These are phyloP conservation scores for Daldinia eschscholtzii DNA, from an alignment of 2,329 filamentous ascomycete genomes.

Conservation along the genomic window DNA sequence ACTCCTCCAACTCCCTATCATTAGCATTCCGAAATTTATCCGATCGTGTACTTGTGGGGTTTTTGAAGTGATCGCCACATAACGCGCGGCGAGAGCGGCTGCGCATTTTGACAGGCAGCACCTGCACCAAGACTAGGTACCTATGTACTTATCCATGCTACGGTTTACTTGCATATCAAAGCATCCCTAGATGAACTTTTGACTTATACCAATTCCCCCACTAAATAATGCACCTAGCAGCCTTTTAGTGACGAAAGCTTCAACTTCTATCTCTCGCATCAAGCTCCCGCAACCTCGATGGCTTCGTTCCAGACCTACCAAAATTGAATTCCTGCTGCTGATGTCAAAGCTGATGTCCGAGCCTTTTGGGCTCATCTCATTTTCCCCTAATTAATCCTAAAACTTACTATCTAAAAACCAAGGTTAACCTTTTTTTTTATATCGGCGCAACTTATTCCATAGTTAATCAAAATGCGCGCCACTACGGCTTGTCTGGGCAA, in stretches of 20 bases:
- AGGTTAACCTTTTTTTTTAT: too few species aligned
- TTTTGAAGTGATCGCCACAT: slow-evolving; percentile 28
- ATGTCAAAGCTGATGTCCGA: slow-evolving; percentile 51
- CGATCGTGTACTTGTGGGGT: slow-evolving; percentile 8
- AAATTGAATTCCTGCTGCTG: slow-evolving; percentile 26
- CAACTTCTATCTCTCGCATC: slow-evolving; percentile 6
- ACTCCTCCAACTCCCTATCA: not conserved
- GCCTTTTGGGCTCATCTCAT: slow-evolving; percentile 52
- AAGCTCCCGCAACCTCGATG: slow-evolving; percentile 15
- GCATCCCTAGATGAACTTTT: not conserved
- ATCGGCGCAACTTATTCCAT: too few species aligned
- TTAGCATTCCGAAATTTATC: slow-evolving; percentile 15
- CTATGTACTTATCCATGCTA: too few species aligned
- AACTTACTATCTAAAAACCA: too few species aligned
- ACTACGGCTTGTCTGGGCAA: slow-evolving; percentile 60
- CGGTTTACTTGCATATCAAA: slow-evolving; percentile 15
- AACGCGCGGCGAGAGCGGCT: slow-evolving; percentile 34
- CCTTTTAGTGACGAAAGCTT: slow-evolving; percentile 36
- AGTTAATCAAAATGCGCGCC: slow-evolving; percentile 60
- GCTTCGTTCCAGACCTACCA: slow-evolving; percentile 8
- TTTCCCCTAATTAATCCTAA: slow-evolving; percentile 27
- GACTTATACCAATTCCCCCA: not conserved
- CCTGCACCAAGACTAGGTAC: not conserved
- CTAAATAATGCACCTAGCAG: slow-evolving; percentile 21
- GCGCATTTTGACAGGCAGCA: slow-evolving; percentile 9